Conservation (phyloP, 257 asterid species). For the Ilex aquifolium region DNA sequence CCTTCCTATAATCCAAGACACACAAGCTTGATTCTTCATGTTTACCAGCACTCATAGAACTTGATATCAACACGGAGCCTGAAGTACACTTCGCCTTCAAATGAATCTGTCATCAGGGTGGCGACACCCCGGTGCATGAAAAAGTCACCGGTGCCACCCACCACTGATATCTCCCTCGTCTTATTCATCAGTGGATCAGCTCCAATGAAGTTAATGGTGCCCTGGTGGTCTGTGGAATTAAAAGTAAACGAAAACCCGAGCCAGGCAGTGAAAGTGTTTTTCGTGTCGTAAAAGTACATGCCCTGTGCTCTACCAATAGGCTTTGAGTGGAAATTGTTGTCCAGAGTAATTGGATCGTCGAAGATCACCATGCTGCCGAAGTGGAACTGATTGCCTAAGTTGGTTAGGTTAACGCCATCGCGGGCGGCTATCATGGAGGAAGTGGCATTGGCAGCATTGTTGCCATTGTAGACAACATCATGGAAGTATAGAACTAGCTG, state of each 20-base stretch:
- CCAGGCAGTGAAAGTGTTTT: constrained; percentile 50
- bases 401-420: constrained; percentile 53
- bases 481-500: constrained; percentile 54
- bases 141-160: constrained; percentile 88
- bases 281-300: constrained; percentile 50
- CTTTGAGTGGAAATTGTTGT: constrained; percentile 53
- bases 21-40: not conserved
- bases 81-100: constrained; percentile 66
- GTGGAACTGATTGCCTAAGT: constrained; percentile 29
- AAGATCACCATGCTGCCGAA: constrained; percentile 65
- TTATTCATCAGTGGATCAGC: constrained; percentile 72
- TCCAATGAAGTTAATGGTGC: constrained; percentile 62
- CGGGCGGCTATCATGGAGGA: constrained; percentile 65
- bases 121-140: constrained; percentile 89
- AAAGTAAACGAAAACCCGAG: constrained; percentile 61
- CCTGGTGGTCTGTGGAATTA: constrained; percentile 51
- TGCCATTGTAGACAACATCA: constrained; percentile 66
- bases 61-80: constrained; percentile 55
- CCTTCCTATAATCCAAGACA: too few species aligned
- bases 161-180: constrained; percentile 71
- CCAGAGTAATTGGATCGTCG: constrained; percentile 73
- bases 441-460: constrained; percentile 61
- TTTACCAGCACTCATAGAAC: constrained; percentile 68
- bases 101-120: constrained; percentile 56
- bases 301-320: constrained; percentile 86